A percentile compares a stretch with the other conserved stretches of the same genome.
These are phyloP conservation scores for Lodderomyces metapsilosis DNA, from an alignment of 1,139 yeast genomes.

Conservation along the genomic window DNA sequence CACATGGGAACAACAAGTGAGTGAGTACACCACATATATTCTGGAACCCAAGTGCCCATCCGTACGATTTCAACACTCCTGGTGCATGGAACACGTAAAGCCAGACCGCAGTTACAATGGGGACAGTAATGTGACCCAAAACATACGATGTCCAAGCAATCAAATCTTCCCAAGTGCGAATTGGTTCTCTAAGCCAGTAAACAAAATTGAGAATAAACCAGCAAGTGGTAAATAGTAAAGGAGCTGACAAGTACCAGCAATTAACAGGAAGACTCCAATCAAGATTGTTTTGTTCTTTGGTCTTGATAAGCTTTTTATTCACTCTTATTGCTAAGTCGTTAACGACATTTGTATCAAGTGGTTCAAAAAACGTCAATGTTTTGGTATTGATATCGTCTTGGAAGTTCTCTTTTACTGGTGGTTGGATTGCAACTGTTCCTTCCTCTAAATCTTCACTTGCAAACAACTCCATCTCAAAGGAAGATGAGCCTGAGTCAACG, in stretches of 20 bases:
- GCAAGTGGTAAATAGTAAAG: constrained; percentile 26
- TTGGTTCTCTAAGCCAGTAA: constrained; percentile 29
- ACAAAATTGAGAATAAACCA: constrained; percentile 45
- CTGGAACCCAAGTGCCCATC: constrained; percentile 55
- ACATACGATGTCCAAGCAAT: constrained; percentile 63
- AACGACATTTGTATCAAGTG: constrained; percentile 7
- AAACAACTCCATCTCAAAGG: constrained; percentile 10
- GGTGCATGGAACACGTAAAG: constrained; percentile 67
- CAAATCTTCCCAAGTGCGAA: constrained; percentile 42
- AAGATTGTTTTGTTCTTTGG: constrained; percentile 5
- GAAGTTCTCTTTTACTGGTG: constrained; percentile 9
- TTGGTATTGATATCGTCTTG: constrained; percentile 8
- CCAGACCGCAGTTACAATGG: constrained; percentile 62
- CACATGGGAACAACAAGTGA: constrained; percentile 61
- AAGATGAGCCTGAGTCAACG: constrained; percentile 6
- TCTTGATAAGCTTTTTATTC: constrained; percentile 14
- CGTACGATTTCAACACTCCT: constrained; percentile 53
- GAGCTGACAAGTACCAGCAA: constrained; percentile 27
- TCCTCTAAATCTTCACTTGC: constrained; percentile 3
- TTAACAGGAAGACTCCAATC: constrained; percentile 14
- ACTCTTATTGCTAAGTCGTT: constrained; percentile 8
- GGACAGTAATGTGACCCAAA: constrained; percentile 56
- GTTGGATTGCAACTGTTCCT: background rate
- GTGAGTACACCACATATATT: constrained; percentile 60
- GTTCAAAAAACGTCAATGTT: constrained; percentile 8